Evolutionary conservation across 2,329 filamentous ascomycete genomes (phyloP), one percentile per base, ranked within the genome.

Genomic region (Aspergillus arachidicola): DNA sequence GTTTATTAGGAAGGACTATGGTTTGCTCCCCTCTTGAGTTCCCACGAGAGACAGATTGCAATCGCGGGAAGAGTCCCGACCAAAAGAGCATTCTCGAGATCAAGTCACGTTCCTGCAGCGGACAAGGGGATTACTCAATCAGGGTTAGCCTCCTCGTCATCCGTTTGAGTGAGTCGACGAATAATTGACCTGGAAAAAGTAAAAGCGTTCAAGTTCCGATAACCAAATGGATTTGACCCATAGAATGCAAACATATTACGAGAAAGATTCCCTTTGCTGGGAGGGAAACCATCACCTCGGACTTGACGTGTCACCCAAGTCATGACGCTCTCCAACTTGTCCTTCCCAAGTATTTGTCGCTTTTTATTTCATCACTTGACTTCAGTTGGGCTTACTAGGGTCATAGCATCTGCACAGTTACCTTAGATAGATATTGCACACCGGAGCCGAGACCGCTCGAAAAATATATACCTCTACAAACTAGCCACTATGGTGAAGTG

Each of bases 121-220:
- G 32, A 36, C 51, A 38, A 58, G 57, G 57, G 28, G 57, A 12
- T 16, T 50, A 7, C 57, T 19, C 16, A 36, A 58, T 58, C 21
- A 21, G 57, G 57, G 19, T 38, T 58, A 58, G 57, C 34, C n/a
- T 58, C 23, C 14, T 48, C 51, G 51, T 55, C 51, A 55, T 55
- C 32, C 51, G 45, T 28, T 23, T 23, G 12, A 23, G 43, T 46
- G 2, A 23, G 43, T 46, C 43, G n/a, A 23, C 43, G 43, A 46
- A 36, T 34, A 21, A 54, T 36, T n/a, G 10, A 46, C 14, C 43
- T 45, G 19, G 16, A 58, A 58, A 46, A 32, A 26, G 51, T 3
- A 54, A 54, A 54, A 54, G 30, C 12, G 51, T 54, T 36, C 30
- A 7, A 30, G n/a, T 54, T 14, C 21, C 43, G 43, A 46, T 23